phyloP scores from a whole-genome alignment of 768 basidiomycete species.

The Hericium erinaceus region DNA sequence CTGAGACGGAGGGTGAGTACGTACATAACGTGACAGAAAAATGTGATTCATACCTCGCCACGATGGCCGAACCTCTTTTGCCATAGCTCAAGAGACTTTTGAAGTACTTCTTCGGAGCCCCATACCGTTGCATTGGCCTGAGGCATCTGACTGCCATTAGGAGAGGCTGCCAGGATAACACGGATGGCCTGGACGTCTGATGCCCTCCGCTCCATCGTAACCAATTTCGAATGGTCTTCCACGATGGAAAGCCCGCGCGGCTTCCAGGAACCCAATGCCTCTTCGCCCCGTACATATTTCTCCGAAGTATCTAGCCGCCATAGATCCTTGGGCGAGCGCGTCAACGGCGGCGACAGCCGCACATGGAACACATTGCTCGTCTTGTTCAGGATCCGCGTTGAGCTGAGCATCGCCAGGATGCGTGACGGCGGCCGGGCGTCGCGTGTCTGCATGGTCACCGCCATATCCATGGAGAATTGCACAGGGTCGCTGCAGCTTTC shows the following conservation, averaged over 20 bases:
- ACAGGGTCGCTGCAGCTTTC: slow-evolving; percentile 79
- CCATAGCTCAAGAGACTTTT: slow-evolving; percentile 72
- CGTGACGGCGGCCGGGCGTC: slow-evolving; percentile 80
- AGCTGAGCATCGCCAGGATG: slow-evolving; percentile 66
- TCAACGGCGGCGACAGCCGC: slow-evolving; percentile 72
- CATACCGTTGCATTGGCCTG: slow-evolving; percentile 49
- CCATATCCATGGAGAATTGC: slow-evolving; percentile 83
- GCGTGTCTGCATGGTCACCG: slow-evolving; percentile 73
- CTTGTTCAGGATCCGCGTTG: slow-evolving; percentile 68
- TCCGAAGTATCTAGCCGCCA: slow-evolving; percentile 94
- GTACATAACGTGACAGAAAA: neutral
- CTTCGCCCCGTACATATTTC: slow-evolving; percentile 93
- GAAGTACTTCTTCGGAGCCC: slow-evolving; percentile 57
- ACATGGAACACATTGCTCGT: slow-evolving; percentile 81
- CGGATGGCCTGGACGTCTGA: slow-evolving; percentile 89
- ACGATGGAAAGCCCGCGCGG: slow-evolving; percentile 84
- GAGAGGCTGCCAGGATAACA: slow-evolving; percentile 55
- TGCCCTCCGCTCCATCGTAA: slow-evolving; percentile 60
- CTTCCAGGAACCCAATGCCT: slow-evolving; percentile 73
- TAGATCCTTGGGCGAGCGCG: slow-evolving; percentile 79
- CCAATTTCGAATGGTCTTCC: slow-evolving; percentile 73
- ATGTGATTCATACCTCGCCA: slow-evolving; percentile 52
- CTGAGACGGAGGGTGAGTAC: slow-evolving; percentile 29
- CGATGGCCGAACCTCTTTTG: slow-evolving; percentile 70
- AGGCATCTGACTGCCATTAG: slow-evolving; percentile 33